phyloP scores from a whole-genome alignment of 495 filamentous ascomycete species.

The Hypoxylon crocopeplum region DNA sequence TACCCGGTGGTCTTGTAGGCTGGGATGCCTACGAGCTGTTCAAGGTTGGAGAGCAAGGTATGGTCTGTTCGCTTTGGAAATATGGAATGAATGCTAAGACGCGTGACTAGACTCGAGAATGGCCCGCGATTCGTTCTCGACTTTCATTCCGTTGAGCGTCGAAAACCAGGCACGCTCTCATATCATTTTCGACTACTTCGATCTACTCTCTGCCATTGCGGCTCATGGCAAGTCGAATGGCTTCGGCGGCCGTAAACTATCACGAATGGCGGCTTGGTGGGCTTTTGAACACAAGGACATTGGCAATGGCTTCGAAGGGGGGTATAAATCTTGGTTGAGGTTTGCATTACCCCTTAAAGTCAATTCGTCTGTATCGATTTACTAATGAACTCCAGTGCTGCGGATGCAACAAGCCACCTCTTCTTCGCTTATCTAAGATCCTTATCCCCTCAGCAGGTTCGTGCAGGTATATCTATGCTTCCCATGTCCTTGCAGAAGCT shows the following conservation, averaged over 20 bases:
- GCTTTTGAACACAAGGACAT: conserved; percentile 89
- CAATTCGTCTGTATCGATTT: conserved; percentile 16
- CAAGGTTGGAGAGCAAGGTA: conserved; percentile 93
- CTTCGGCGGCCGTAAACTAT: conserved; percentile 90
- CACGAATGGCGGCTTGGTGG: conserved; percentile 97
- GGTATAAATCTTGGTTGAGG: conserved; percentile 82
- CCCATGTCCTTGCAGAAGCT: conserved; percentile 91
- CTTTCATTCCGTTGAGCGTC: conserved; percentile 93
- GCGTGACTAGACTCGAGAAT: conserved; percentile 77
- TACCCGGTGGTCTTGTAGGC: conserved; percentile 89
- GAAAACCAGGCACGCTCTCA: conserved; percentile 84
- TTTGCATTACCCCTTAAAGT: conserved; percentile 25
- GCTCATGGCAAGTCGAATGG: conserved; percentile 92
- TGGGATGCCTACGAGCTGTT: conserved; percentile 98
- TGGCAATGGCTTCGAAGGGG: conserved; percentile 92
- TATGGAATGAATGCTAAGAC: conserved; percentile 24
- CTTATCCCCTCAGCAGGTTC: conserved; percentile 75
- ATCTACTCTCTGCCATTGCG: conserved; percentile 80
- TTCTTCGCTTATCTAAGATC: conserved; percentile 98
- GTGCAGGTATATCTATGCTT: conserved; percentile 79
- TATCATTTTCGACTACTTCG: conserved; percentile 97
- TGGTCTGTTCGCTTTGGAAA: conserved; percentile 9
- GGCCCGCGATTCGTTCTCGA: conserved; percentile 91
- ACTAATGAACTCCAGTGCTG: conserved; percentile 67
- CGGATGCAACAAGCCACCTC: conserved; percentile 93